Conservation (phyloP, 495 filamentous ascomycete species). For the Penicillium pancosmium region DNA sequence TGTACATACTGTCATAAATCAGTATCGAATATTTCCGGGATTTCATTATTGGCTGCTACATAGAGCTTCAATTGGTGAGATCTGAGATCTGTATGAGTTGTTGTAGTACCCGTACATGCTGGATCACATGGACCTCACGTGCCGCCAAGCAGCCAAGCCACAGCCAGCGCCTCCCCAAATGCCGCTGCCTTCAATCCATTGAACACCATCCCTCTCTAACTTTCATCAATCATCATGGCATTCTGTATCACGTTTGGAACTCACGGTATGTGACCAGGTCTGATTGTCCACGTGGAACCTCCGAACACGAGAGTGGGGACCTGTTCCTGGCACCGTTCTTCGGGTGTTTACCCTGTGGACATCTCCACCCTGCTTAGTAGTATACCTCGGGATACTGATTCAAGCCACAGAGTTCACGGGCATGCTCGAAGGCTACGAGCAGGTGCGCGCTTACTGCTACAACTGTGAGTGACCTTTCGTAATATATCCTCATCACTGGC, state of each 20-base stretch:
- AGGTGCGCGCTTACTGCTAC: slow-evolving; percentile 56
- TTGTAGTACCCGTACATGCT: not conserved
- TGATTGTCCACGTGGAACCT: not conserved
- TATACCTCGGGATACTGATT: slow-evolving; percentile 10
- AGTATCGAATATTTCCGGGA: slow-evolving; percentile 5
- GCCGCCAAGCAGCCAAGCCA: slow-evolving; percentile 34
- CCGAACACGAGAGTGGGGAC: slow-evolving; percentile 11
- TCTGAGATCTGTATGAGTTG: not conserved
- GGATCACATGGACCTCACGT: slow-evolving; percentile 32
- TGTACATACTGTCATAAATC: slow-evolving; percentile 18
- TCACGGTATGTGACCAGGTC: slow-evolving; percentile 42
- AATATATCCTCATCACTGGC: not conserved
- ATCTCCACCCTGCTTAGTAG: slow-evolving; percentile 3
- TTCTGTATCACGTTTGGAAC: slow-evolving; percentile 61
- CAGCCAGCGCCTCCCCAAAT: slow-evolving; percentile 24
- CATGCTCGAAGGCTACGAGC: slow-evolving; percentile 56
- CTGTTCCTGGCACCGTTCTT: slow-evolving; percentile 11
- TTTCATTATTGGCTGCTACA: not conserved
- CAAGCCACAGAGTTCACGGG: slow-evolving; percentile 50
- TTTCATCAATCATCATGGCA: slow-evolving; percentile 39
- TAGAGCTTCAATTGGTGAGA: not conserved
- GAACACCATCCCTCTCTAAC: slow-evolving; percentile 2
- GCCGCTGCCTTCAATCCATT: slow-evolving; percentile 25
- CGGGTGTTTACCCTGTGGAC: slow-evolving; percentile 19
- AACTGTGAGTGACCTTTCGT: slow-evolving; percentile 45